These are phyloP conservation scores for Centella asiatica DNA, from an alignment of 129 eudicot genomes.

Conservation along the genomic window DNA sequence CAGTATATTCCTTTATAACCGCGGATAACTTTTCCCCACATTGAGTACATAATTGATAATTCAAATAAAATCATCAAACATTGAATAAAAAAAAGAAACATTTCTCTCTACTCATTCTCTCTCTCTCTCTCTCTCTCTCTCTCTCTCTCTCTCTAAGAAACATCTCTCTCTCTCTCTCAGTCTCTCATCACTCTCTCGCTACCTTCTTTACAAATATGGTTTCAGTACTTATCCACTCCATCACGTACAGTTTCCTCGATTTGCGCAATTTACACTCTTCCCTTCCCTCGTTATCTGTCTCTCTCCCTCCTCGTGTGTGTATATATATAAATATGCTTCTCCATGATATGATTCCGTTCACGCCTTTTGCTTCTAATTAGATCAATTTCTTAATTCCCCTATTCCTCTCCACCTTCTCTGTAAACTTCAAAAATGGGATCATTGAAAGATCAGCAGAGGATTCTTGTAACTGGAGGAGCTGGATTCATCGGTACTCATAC, in stretches of 20 bases:
- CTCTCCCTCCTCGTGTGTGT: neutral
- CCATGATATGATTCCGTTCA: neutral
- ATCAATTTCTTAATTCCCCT: neutral
- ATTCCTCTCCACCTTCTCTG: neutral
- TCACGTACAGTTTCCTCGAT: slow-evolving; percentile 12
- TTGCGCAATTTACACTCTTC: slow-evolving; percentile 7
- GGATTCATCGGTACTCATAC: slow-evolving; percentile 96
- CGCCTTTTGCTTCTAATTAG: neutral
- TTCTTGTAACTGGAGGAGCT: slow-evolving; percentile 94
- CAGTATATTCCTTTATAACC: too few species aligned
- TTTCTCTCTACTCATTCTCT: too few species aligned
- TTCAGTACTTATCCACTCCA: neutral
- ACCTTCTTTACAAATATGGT: neutral
- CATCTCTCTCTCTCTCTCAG: too few species aligned
- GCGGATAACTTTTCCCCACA: too few species aligned
- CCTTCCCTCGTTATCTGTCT: neutral
- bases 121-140: too few species aligned
- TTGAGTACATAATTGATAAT: too few species aligned
- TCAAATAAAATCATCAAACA: too few species aligned
- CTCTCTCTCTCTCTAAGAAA: too few species aligned
- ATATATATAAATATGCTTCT: neutral
- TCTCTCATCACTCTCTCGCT: neutral
- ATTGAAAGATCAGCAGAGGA: slow-evolving; percentile 15
- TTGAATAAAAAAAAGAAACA: too few species aligned
- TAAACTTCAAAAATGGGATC: slow-evolving; percentile 22